Evolutionary conservation across 1,284 basidiomycete species (phyloP), one percentile per base, ranked within the genome.

Genomic region (Sporisorium sorghi): DNA sequence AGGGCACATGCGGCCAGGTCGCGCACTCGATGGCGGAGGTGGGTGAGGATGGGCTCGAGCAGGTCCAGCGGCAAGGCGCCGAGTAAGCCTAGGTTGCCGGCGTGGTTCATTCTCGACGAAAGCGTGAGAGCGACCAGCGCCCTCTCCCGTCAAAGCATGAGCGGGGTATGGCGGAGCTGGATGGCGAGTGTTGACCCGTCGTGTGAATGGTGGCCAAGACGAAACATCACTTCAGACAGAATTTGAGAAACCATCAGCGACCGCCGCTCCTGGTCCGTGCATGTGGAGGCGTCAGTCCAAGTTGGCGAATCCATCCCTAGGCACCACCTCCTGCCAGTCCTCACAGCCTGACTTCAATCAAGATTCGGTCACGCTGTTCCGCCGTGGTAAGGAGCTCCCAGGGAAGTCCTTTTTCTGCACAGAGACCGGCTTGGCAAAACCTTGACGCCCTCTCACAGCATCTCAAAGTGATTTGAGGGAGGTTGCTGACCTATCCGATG

Each of bases 31-130:
- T 79, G 74, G 14, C 47, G 52, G 2, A 83, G 66, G 15, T 68
- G 52, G 19, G 51, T 56, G 19, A 83, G 73, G 39, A 83, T 73
- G 15, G 51, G 58, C 4, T 57, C 71, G 14, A 81, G 54, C 21
- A 83, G 47, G 43, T 83, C 82, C 49, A 75, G 14, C 12, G 82
- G 82, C 44, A 82, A 65, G 12, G 58, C 54, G 23, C 68, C 68
- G 17, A 70, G 61, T 39, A 60, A 37, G 28, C 66, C 59, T 5
- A 62, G 42, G 12, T 24, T 56, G 47, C 28, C 52, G 12, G 15
- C 15, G 7, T 55, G 48, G 60, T 63, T 49, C 43, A n/a, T n/a
- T n/a, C n/a, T 32, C 28, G n/a, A 21, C 21, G 15, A 21, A 32
- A 43, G 7, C n/a, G 9, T 19, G 17, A 11, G 24, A 55, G 56